These are phyloP conservation scores for Talaromyces piceae DNA, from an alignment of 2,329 filamentous ascomycete genomes.

Conservation along the genomic window DNA sequence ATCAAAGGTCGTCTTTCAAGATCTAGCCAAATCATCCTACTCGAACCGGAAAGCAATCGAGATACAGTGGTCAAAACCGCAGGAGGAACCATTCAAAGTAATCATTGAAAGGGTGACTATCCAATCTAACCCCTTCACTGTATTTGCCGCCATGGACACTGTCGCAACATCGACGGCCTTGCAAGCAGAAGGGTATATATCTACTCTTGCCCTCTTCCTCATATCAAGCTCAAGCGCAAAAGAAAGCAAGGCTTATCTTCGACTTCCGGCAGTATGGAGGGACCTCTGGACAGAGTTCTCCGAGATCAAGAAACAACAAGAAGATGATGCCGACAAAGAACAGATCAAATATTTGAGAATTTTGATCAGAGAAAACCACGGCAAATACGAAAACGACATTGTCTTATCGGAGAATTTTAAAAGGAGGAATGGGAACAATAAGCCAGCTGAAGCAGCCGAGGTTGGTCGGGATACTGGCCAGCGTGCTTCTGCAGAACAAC, in stretches of 20 bases:
- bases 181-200: slow-evolving; percentile 82
- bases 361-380: slow-evolving; percentile 29
- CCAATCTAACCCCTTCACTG: slow-evolving; percentile 37
- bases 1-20: slow-evolving; percentile 58
- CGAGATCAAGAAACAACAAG: slow-evolving; percentile 59
- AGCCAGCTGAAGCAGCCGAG: slow-evolving; percentile 20
- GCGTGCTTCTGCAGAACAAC: slow-evolving; percentile 28
- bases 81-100: slow-evolving; percentile 44
- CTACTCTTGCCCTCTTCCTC: slow-evolving; percentile 73
- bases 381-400: slow-evolving; percentile 59
- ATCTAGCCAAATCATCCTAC: slow-evolving; percentile 66
- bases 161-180: slow-evolving; percentile 66
- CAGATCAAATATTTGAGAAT: slow-evolving; percentile 57
- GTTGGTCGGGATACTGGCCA: slow-evolving; percentile 18
- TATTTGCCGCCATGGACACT: slow-evolving; percentile 65
- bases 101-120: slow-evolving; percentile 37
- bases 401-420: slow-evolving; percentile 71
- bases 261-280: slow-evolving; percentile 72
- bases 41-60: slow-evolving; percentile 68
- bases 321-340: slow-evolving; percentile 63
- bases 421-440: slow-evolving; percentile 35
- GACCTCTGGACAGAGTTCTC: slow-evolving; percentile 78
- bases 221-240: slow-evolving; percentile 70
- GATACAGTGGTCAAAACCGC: slow-evolving; percentile 71
- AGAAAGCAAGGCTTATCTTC: slow-evolving; percentile 77